phyloP scores from a whole-genome alignment of 345 rosid genomes.

The Eucalyptus guilfoylei region DNA sequence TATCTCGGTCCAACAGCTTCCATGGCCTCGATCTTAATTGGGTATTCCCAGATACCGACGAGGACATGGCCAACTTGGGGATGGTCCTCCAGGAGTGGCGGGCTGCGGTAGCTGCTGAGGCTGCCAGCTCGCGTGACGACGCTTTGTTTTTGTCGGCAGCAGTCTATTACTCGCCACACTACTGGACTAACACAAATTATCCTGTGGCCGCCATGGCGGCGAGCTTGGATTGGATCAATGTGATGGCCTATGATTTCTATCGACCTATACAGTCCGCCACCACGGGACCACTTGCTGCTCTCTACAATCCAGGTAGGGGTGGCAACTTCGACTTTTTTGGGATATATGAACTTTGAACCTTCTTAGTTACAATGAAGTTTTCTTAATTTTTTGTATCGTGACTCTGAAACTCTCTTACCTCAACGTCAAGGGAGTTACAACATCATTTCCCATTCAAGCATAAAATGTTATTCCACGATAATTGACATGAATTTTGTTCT shows the following conservation, averaged over 20 bases:
- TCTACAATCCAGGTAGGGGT: slow-evolving; percentile 27
- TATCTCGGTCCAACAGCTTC: slow-evolving; percentile 32
- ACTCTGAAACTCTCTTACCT: neutral
- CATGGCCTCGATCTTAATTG: slow-evolving; percentile 60
- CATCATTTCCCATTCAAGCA: neutral
- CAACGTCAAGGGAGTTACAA: neutral
- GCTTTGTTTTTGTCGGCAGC: slow-evolving; percentile 37
- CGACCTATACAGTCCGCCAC: slow-evolving; percentile 17
- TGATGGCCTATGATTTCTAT: slow-evolving; percentile 44
- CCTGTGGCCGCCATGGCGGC: slow-evolving; percentile 21
- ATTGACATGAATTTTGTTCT: neutral
- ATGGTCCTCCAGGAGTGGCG: slow-evolving; percentile 33
- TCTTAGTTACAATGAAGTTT: neutral
- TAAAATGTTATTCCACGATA: neutral
- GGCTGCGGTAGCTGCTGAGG: slow-evolving; percentile 23
- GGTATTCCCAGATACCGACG: slow-evolving; percentile 20
- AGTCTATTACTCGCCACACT: slow-evolving; percentile 9
- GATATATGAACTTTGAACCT: neutral
- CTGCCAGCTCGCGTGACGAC: slow-evolving; percentile 8
- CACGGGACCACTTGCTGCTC: slow-evolving; percentile 53
- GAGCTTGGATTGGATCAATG: slow-evolving; percentile 53
- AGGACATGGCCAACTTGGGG: slow-evolving; percentile 35
- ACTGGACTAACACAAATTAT: neutral
- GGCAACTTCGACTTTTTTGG: neutral
- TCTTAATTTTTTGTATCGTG: neutral